Evolutionary conservation across 257 asterid genomes (phyloP).

Genomic region (Ajuga chamaepitys): DNA sequence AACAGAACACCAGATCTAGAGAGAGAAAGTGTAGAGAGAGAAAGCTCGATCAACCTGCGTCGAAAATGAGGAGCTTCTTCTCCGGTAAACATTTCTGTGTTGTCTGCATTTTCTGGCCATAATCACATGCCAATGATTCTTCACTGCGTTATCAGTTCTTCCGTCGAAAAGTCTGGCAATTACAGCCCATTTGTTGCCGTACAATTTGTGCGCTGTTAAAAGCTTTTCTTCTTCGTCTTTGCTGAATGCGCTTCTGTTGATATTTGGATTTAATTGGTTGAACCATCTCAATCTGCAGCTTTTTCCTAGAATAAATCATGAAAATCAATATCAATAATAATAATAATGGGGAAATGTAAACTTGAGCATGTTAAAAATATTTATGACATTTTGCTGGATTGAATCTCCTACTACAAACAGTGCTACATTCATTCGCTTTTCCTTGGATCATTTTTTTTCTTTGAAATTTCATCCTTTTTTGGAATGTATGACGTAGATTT

Average conservation of each 20-base stretch:
- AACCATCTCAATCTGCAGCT: constrained; percentile 38
- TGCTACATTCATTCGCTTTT: too few relatives aligned
- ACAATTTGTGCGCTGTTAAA: constrained; percentile 24
- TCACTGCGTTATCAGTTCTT: constrained; percentile 31
- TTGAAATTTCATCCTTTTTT: too few relatives aligned
- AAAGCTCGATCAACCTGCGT: constrained; percentile 15
- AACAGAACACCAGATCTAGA: too few relatives aligned
- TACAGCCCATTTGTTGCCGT: constrained; percentile 30
- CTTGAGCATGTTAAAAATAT: too few relatives aligned
- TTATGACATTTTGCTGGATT: too few relatives aligned
- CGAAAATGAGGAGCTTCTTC: constrained; percentile 2
- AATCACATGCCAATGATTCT: constrained; percentile 40
- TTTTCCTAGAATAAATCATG: constrained; percentile 14
- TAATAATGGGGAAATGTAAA: too few relatives aligned
- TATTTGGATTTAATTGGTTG: constrained; percentile 30
- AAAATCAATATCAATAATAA: too few relatives aligned
- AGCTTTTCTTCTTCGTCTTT: constrained; percentile 27
- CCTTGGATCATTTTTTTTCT: too few relatives aligned
- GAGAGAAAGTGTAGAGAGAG: too few relatives aligned
- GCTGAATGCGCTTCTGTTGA: constrained; percentile 16
- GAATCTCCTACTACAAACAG: too few relatives aligned
- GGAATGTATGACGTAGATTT: too few relatives aligned
- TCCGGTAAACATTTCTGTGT: constrained; percentile 10
- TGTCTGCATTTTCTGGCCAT: constrained; percentile 29
- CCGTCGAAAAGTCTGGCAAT: constrained; percentile 27